Conservation (phyloP, 2,329 filamentous ascomycete species). For the Fusarium anguioides region DNA sequence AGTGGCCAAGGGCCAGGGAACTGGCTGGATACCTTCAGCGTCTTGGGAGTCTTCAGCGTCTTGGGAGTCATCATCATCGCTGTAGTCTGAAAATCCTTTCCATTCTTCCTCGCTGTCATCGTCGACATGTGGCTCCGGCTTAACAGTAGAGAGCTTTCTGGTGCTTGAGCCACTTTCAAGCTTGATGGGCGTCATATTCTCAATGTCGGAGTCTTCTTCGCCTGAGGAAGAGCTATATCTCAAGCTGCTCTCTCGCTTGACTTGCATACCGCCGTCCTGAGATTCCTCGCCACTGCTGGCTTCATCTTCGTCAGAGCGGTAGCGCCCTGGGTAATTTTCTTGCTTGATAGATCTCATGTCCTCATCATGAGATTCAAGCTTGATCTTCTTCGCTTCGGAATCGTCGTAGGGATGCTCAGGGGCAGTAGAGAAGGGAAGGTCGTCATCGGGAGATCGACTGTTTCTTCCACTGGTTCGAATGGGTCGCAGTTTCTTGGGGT, state of each 20-base stretch:
- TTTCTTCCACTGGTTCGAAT: neutral
- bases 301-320: neutral
- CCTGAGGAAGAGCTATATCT: neutral
- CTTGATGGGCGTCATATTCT: neutral
- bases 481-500: neutral
- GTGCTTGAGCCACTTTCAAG: neutral
- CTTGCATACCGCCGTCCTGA: neutral
- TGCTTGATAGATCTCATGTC: neutral
- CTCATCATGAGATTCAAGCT: slow-evolving; percentile 12
- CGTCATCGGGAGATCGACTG: neutral
- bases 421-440: slow-evolving; percentile 8
- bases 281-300: neutral
- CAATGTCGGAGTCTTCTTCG: neutral
- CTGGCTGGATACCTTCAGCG: too few species aligned
- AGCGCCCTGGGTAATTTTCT: neutral
- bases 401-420: slow-evolving; percentile 2
- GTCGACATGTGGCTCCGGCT: neutral
- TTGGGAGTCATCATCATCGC: neutral
- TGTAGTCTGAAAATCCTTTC: neutral
- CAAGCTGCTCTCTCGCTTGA: neutral
- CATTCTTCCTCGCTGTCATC: neutral
- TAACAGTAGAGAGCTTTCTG: neutral
- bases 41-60: neutral
- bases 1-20: neutral
- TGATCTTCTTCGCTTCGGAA: neutral